Evolutionary conservation across 108 stramenopile species (phyloP), one percentile per base, ranked within the genome.

Genomic region (Discostella pseudostelligera): DNA sequence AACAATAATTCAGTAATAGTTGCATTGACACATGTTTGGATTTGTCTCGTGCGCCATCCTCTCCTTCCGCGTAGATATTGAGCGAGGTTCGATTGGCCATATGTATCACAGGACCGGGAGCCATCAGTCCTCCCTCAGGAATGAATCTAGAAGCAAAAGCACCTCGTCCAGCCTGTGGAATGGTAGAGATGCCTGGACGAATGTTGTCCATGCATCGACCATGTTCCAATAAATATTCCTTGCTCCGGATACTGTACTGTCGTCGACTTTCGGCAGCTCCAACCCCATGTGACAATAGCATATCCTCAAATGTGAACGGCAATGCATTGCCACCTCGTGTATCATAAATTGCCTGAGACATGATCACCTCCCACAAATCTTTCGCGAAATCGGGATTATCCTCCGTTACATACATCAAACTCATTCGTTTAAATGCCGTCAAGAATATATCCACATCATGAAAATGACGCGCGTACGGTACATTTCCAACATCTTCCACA

Each of bases 161-260:
- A 1, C 92, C 92, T 44, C 83, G 64, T 8, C 92, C 92, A 22
- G 88, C 88, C 45, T 86, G 66, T 21, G 49, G 45, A 20, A 93
- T 65, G 8, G 85, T 84, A n/a, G 80, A 81, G 39, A 70, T 76
- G 1, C 74, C 70, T 4, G 79, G 72, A 2, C 75, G 74, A 37
- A 88, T 79, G 54, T 88, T 90, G 80, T 90, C 87, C 72, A 90
- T 62, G 47, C 89, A 90, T 55, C 77, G 59, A 14, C 85, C 89
- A 59, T 86, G 64, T 39, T 72, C 62, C 28, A 78, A 58, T 42
- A 87, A 51, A 61, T 78, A 82, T 12, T 75, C 76, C 14, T 74
- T 20, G 12, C 62, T 21, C 10, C 69, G 55, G 0, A 80, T 39
- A 40, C 74, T 75, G 74, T 80, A 71, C 9, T 61, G 79, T 1